Conservation (phyloP, 73 alveolate genomes). For the Symbiodinium natans region DNA sequence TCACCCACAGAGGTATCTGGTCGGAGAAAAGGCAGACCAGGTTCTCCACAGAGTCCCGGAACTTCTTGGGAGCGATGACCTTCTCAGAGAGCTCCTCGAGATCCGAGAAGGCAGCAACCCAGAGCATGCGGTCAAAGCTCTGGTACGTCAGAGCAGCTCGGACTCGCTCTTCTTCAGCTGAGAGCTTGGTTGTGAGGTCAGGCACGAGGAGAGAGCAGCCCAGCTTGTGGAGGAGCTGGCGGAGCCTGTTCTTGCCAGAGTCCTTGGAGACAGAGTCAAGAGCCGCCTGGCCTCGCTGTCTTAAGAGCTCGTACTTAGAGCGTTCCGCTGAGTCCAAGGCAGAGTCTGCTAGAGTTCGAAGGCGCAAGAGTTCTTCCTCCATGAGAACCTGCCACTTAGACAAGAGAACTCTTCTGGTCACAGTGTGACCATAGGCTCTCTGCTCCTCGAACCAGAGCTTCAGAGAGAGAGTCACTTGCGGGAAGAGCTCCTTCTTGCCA, state of each 20-base stretch:
- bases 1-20: constrained; percentile 35
- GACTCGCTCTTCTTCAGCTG: background rate
- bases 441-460: background rate
- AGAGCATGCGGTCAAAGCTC: background rate
- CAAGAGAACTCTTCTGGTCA: background rate
- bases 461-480: background rate
- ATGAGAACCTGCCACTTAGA: background rate
- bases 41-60: background rate
- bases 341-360: background rate
- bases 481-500: background rate
- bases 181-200: constrained; percentile 1
- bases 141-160: background rate
- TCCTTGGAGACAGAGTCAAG: background rate
- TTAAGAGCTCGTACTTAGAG: background rate
- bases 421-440: background rate
- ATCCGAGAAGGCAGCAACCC: background rate
- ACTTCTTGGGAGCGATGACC: background rate
- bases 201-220: background rate
- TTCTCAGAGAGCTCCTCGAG: background rate
- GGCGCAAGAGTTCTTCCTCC: background rate
- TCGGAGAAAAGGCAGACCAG: background rate
- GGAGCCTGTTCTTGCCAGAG: background rate
- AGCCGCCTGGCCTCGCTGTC: background rate
- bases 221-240: background rate
- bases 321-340: background rate